Base-by-base conservation (phyloP, 1,284 basidiomycete species). In the Xerocomus nothofagi region DNA sequence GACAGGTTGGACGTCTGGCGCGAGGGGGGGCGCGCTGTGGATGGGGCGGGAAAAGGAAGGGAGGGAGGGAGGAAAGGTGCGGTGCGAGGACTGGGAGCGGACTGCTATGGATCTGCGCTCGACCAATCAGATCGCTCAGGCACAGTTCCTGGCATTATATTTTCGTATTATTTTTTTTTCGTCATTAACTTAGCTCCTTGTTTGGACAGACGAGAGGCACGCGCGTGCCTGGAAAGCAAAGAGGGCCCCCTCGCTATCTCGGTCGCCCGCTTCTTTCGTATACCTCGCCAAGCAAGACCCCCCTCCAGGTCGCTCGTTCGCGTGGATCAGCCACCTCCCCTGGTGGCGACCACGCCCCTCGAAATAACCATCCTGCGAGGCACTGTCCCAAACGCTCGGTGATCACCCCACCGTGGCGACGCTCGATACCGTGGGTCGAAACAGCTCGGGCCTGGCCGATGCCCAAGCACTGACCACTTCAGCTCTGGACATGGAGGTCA, bases 111-210 rank as follows among this genome's bases (percentile, higher is more conserved):
- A 70, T 70, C 66, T 55, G 51, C 59, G 50, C 3, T 39, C 54
- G 46, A 59, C 68, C 68, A 66, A 70, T 70, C 65, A 70, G 42
- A 66, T 47, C 44, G 26, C 43, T 60, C 64, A 66, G 65, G 65
- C 65, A 66, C 64, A 55, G 66, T 67, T 52, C 64, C 64, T 68
- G 65, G 23, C 36, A 24, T 34, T 52, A 46, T 53, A 46, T 53
- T 63, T 62, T 57, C n/a, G 17, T 34, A 29, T 10, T 40, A 37
- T 53, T 57, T 54, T 49, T 39, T 37, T n/a, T 12, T n/a, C n/a
- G n/a, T n/a, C n/a, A n/a, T n/a, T n/a, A n/a, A n/a, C n/a, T n/a
- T n/a, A n/a, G n/a, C n/a, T n/a, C n/a, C n/a, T n/a, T n/a, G n/a
- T n/a, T n/a, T n/a, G n/a, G n/a, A n/a, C n/a, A n/a, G n/a, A n/a